These are phyloP conservation scores for Choiromyces venosus DNA, from an alignment of 495 filamentous ascomycete species.

Conservation along the genomic window DNA sequence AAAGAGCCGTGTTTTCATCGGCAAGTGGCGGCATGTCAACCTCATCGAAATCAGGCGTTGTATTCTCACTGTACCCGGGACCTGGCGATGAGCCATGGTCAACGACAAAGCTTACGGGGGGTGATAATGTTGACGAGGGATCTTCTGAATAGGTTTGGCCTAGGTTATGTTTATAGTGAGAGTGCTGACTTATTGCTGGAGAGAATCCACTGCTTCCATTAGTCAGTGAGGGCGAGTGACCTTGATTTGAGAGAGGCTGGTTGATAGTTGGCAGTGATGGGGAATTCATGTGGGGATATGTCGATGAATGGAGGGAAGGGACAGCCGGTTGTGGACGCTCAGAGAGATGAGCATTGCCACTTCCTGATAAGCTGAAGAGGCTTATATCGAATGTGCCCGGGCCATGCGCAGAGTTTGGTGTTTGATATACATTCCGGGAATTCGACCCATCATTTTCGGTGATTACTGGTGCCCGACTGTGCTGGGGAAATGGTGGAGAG, in stretches of 20 bases:
- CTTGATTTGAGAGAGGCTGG: background rate
- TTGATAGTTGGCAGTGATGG: background rate
- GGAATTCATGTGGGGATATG: background rate
- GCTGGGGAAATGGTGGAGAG: background rate
- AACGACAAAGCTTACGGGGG: background rate
- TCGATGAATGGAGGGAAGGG: background rate
- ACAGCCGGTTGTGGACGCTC: background rate
- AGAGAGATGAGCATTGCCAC: background rate
- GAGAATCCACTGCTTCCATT: background rate
- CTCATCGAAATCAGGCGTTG: constrained; percentile 37
- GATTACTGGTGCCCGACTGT: background rate
- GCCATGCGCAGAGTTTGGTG: background rate
- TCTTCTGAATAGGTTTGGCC: background rate
- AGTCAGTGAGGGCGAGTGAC: background rate
- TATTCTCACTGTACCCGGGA: constrained; percentile 24
- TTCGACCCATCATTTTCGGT: background rate
- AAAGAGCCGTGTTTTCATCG: constrained; percentile 17
- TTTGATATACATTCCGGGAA: background rate
- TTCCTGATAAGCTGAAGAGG: background rate
- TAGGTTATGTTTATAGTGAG: background rate
- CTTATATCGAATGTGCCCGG: background rate
- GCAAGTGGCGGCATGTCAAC: constrained; percentile 34
- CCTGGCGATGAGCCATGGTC: background rate
- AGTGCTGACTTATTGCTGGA: background rate
- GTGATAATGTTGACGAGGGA: background rate